Conservation (phyloP, 2,329 filamentous ascomycete genomes). For the Volutella citrinella region DNA sequence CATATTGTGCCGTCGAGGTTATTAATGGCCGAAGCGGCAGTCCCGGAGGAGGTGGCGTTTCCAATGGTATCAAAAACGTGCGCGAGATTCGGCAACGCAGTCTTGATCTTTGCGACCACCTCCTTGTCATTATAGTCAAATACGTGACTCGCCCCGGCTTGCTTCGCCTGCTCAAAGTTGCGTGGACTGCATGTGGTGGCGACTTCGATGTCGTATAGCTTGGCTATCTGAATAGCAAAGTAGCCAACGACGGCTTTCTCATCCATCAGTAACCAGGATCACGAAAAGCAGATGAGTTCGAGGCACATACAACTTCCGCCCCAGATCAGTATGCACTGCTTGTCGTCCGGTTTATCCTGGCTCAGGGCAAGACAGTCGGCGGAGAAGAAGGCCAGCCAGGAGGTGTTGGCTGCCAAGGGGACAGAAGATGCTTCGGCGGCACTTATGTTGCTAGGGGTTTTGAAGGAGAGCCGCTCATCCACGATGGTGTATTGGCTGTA, state of each 20-base stretch:
- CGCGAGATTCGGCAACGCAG: constrained; percentile 26
- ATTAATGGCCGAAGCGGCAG: constrained; percentile 25
- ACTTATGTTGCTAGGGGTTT: constrained; percentile 26
- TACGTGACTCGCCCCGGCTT: constrained; percentile 29
- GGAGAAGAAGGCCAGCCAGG: constrained; percentile 38
- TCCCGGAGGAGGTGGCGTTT: constrained; percentile 29
- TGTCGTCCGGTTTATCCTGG: neutral
- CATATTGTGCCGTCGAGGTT: constrained; percentile 28
- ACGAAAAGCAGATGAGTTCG: too few species aligned
- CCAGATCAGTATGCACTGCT: constrained; percentile 33
- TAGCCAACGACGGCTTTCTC: constrained; percentile 13
- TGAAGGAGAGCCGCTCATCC: constrained; percentile 38
- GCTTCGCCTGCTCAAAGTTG: constrained; percentile 28
- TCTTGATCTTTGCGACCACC: constrained; percentile 31
- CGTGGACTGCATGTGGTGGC: constrained; percentile 33
- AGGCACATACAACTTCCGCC: constrained; percentile 36
- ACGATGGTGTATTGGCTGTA: constrained; percentile 34
- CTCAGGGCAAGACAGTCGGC: constrained; percentile 30
- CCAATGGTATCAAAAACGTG: constrained; percentile 43
- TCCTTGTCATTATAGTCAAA: constrained; percentile 39
- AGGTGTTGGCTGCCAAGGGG: constrained; percentile 35
- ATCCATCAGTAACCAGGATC: constrained; percentile 3
- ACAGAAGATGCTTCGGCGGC: constrained; percentile 31
- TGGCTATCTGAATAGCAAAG: constrained; percentile 31
- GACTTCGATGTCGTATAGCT: constrained; percentile 26